A percentile compares a stretch with the other conserved stretches of the same genome.
Conservation (phyloP, 1,284 basidiomycete species). For the Sporisorium scitamineum region DNA sequence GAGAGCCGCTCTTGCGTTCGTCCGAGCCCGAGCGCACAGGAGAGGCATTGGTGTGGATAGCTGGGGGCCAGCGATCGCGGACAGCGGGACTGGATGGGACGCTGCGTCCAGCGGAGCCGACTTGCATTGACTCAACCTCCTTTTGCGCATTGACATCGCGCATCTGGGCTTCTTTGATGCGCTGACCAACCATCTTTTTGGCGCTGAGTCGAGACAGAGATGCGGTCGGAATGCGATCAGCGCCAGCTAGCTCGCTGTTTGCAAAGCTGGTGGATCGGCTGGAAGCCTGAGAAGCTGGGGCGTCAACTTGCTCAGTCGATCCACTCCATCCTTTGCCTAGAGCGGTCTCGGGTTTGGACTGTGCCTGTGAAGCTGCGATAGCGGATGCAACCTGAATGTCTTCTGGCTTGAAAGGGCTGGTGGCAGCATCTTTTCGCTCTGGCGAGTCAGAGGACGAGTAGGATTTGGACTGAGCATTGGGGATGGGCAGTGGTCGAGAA, state of each 20-base stretch:
- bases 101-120: slow-evolving; percentile 27
- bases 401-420: slow-evolving; percentile 51
- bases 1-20: slow-evolving; percentile 24
- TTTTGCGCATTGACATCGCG: slow-evolving; percentile 43
- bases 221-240: slow-evolving; percentile 53
- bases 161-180: slow-evolving; percentile 60
- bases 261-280: slow-evolving; percentile 28
- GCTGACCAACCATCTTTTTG: slow-evolving; percentile 61
- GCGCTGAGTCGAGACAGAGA: slow-evolving; percentile 58
- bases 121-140: slow-evolving; percentile 36
- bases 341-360: slow-evolving; percentile 19
- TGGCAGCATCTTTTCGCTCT: slow-evolving; percentile 48
- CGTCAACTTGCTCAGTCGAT: slow-evolving; percentile 15
- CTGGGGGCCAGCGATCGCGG: slow-evolving; percentile 48
- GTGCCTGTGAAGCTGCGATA: slow-evolving; percentile 8
- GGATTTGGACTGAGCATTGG: slow-evolving; percentile 21
- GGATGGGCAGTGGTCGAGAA: slow-evolving; percentile 35
- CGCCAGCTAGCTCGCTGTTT: slow-evolving; percentile 18
- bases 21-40: slow-evolving; percentile 26
- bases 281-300: slow-evolving; percentile 12
- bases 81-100: slow-evolving; percentile 42
- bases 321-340: slow-evolving; percentile 37
- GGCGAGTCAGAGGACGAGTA: slow-evolving; percentile 20
- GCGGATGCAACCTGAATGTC: slow-evolving; percentile 28
- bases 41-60: slow-evolving; percentile 20